Evolutionary conservation across 805 yeast species (phyloP).

Genomic region (Nakazawaea sp.): DNA sequence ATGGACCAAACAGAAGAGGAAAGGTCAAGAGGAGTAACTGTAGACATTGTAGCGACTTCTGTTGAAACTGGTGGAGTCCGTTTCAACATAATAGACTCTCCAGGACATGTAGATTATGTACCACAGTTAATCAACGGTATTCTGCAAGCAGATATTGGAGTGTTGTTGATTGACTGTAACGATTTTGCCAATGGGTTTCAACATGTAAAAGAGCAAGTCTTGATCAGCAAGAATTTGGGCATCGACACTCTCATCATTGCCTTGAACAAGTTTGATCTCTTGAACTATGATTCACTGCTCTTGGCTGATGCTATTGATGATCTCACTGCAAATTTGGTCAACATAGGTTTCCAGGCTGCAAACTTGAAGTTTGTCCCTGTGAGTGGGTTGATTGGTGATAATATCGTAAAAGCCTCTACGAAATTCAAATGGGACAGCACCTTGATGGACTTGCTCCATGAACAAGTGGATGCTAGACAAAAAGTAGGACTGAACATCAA

Average conservation of each 20-base stretch:
- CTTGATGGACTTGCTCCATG: conserved; percentile 41
- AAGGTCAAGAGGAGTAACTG: conserved; percentile 69
- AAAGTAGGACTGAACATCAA: conserved; percentile 11
- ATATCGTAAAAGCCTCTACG: conserved; percentile 42
- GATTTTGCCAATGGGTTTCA: conserved; percentile 69
- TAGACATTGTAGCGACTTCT: conserved; percentile 64
- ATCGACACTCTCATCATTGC: conserved; percentile 54
- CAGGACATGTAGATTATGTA: conserved; percentile 77
- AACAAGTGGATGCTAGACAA: conserved; percentile 18
- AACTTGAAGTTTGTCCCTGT: conserved; percentile 54
- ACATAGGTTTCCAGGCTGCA: conserved; percentile 38
- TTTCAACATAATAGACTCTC: conserved; percentile 76
- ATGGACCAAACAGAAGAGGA: conserved; percentile 79
- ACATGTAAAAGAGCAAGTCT: conserved; percentile 74
- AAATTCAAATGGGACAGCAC: conserved; percentile 18
- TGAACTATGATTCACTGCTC: conserved; percentile 47
- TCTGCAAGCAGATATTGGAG: conserved; percentile 69
- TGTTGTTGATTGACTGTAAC: conserved; percentile 63
- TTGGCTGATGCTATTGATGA: conserved; percentile 44
- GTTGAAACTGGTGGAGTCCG: conserved; percentile 49
- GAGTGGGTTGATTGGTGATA: conserved; percentile 63
- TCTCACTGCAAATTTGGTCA: conserved; percentile 41
- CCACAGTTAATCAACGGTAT: conserved; percentile 86
- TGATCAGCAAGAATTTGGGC: conserved; percentile 62
- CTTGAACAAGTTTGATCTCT: conserved; percentile 65